Percentiles rank a stretch among this genome's conserved stretches.
phyloP scores from a whole-genome alignment of 208 protist species.

The Trypanosoma rangeli region DNA sequence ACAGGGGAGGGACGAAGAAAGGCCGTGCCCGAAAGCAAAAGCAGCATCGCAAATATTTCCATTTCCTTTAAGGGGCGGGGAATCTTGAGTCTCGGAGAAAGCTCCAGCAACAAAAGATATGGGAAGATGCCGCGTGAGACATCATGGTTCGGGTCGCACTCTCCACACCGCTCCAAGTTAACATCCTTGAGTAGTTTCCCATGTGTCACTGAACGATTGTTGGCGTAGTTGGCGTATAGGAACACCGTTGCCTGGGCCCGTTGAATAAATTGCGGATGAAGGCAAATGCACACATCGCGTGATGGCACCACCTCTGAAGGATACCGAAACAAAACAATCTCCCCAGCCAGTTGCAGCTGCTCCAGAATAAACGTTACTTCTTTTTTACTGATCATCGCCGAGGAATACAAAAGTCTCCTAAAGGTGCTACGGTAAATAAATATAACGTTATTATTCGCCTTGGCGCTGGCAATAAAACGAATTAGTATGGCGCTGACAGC shows the following conservation, averaged over 20 bases:
- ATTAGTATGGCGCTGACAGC: background rate
- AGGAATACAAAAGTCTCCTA: constrained; percentile 13
- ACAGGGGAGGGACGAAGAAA: constrained; percentile 18
- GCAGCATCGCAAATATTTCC: constrained; percentile 29
- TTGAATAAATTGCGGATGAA: constrained; percentile 27
- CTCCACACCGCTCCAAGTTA: constrained; percentile 25
- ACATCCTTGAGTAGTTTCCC: constrained; percentile 27
- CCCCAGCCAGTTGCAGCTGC: constrained; percentile 5
- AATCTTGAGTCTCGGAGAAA: constrained; percentile 25
- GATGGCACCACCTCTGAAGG: background rate
- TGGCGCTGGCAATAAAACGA: constrained; percentile 6
- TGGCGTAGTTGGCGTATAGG: constrained; percentile 23
- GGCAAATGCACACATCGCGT: constrained; percentile 25
- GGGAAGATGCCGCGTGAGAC: constrained; percentile 31
- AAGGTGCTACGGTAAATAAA: constrained; percentile 13
- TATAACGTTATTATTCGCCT: constrained; percentile 9
- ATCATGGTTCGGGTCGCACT: constrained; percentile 21
- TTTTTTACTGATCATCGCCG: background rate
- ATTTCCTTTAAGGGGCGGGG: constrained; percentile 14
- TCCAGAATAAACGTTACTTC: constrained; percentile 1
- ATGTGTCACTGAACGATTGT: constrained; percentile 12
- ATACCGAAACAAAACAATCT: constrained; percentile 5
- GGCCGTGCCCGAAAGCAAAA: constrained; percentile 34
- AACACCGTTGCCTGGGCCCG: constrained; percentile 27
- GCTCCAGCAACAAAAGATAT: constrained; percentile 19